phyloP scores from a whole-genome alignment of 2,329 filamentous ascomycete genomes.

The Calonectria honghensis region DNA sequence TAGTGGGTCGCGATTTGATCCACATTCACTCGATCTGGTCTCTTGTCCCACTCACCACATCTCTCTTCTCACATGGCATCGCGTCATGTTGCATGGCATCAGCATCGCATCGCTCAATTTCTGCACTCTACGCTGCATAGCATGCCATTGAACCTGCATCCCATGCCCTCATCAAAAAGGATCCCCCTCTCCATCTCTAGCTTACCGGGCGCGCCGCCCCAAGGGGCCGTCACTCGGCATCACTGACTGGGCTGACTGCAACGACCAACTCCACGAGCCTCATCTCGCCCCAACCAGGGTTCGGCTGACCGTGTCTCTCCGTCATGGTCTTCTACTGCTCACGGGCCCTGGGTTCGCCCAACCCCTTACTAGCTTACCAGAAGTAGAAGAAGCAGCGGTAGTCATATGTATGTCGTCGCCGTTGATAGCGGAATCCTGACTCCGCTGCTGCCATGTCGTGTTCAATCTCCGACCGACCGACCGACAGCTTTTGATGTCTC shows the following conservation, averaged over 20 bases:
- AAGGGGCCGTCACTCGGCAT: conserved; percentile 9
- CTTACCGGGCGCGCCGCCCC: not conserved
- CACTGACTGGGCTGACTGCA: conserved; percentile 6
- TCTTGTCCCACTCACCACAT: conserved; percentile 45
- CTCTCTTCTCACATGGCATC: conserved; percentile 21
- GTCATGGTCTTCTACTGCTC: not conserved
- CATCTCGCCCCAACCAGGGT: not conserved
- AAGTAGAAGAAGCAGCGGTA: conserved; percentile 26
- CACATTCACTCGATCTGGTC: conserved; percentile 33
- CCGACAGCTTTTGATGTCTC: conserved; percentile 7
- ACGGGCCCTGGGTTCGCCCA: conserved; percentile 27
- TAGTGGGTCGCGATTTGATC: conserved; percentile 23
- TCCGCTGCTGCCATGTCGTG: conserved; percentile 14
- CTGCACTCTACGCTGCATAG: conserved; percentile 15
- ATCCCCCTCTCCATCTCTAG: not conserved
- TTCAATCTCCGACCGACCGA: conserved; percentile 10
- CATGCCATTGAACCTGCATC: conserved; percentile 25
- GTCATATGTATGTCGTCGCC: conserved; percentile 14
- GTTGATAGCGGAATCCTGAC: conserved; percentile 14
- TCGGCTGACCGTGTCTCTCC: conserved; percentile 12
- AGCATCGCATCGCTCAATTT: conserved; percentile 1
- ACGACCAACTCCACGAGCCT: conserved; percentile 18
- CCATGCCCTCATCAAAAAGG: not conserved
- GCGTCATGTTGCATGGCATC: conserved; percentile 23
- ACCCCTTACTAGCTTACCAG: conserved; percentile 19